Conservation (phyloP, 2,329 filamentous ascomycete genomes). For the Graphiopsis chlorocephala region DNA sequence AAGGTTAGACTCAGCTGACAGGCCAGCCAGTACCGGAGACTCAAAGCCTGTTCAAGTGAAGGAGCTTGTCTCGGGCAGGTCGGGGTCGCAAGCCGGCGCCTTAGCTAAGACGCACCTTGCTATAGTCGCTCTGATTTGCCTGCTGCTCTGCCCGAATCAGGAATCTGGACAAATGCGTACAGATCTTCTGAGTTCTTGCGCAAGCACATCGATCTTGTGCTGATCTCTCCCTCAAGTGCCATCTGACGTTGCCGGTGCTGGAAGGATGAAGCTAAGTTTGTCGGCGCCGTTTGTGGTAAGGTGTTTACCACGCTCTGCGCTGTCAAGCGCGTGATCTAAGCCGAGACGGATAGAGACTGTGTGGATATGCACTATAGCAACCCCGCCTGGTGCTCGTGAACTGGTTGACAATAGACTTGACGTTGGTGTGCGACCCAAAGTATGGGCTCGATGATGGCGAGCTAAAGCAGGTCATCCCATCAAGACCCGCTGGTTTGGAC, state of each 20-base stretch:
- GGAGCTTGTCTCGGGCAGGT: conserved; percentile 11
- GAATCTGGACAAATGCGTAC: neutral
- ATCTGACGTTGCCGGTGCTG: neutral
- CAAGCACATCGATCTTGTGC: neutral
- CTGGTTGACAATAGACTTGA: neutral
- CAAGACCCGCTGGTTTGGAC: conserved; percentile 3
- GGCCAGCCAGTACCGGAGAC: conserved; percentile 6
- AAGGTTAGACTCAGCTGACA: conserved; percentile 4
- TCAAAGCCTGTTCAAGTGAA: conserved; percentile 3
- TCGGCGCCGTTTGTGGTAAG: neutral
- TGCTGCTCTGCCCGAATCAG: neutral
- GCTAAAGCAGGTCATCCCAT: conserved; percentile 8
- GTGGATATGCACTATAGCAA: neutral
- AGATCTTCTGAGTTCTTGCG: conserved; percentile 10
- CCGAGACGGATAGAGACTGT: neutral
- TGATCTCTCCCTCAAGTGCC: neutral
- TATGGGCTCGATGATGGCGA: neutral
- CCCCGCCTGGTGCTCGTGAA: neutral
- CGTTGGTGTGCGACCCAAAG: conserved; percentile 5
- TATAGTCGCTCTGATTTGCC: conserved; percentile 5
- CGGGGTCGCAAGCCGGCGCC: neutral
- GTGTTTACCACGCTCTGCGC: neutral
- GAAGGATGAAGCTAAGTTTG: neutral
- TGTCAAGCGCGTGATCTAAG: neutral
- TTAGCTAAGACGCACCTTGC: neutral